Percentiles rank a stretch among this genome's conserved stretches.
phyloP scores from a whole-genome alignment of 2,329 filamentous ascomycete species.

The Elsinoe fawcettii region DNA sequence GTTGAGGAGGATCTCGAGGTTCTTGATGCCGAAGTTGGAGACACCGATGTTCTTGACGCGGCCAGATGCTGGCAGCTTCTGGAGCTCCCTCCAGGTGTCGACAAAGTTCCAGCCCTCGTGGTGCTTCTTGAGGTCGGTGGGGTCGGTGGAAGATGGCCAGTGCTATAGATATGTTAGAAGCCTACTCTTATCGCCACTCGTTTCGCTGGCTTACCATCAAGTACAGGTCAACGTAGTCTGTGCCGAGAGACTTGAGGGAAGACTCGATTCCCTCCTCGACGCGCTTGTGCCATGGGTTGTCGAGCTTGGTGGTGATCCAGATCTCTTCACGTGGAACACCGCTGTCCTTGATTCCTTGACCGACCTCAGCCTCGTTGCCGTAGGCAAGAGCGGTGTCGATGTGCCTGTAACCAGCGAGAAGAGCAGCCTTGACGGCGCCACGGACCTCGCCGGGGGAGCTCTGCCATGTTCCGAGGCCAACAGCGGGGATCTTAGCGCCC shows the following conservation, averaged over 20 bases:
- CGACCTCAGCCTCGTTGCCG: conserved; percentile 69
- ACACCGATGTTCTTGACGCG: conserved; percentile 58
- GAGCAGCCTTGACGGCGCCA: conserved; percentile 57
- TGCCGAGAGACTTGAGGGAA: conserved; percentile 53
- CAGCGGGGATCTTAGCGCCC: conserved; percentile 67
- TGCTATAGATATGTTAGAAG: background rate
- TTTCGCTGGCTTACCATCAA: conserved; percentile 30
- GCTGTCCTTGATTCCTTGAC: conserved; percentile 60
- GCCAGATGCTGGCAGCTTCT: conserved; percentile 50
- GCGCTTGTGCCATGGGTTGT: conserved; percentile 70
- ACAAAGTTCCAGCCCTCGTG: conserved; percentile 64
- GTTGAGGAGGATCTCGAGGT: conserved; percentile 65
- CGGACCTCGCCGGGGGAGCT: conserved; percentile 61
- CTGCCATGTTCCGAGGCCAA: conserved; percentile 75
- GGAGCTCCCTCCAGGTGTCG: conserved; percentile 55
- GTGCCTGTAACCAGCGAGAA: conserved; percentile 20
- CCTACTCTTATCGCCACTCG: background rate
- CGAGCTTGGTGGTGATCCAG: conserved; percentile 74
- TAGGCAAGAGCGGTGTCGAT: conserved; percentile 64
- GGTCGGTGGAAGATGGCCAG: conserved; percentile 60
- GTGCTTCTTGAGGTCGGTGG: conserved; percentile 57
- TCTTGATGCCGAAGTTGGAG: conserved; percentile 75
- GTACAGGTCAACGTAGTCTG: conserved; percentile 62
- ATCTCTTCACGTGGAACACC: conserved; percentile 59
- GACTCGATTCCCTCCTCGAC: conserved; percentile 54